Evolutionary conservation across 2,329 filamentous ascomycete species (phyloP), one percentile per base, ranked within the genome.

Genomic region (Cytospora paraplurivora): DNA sequence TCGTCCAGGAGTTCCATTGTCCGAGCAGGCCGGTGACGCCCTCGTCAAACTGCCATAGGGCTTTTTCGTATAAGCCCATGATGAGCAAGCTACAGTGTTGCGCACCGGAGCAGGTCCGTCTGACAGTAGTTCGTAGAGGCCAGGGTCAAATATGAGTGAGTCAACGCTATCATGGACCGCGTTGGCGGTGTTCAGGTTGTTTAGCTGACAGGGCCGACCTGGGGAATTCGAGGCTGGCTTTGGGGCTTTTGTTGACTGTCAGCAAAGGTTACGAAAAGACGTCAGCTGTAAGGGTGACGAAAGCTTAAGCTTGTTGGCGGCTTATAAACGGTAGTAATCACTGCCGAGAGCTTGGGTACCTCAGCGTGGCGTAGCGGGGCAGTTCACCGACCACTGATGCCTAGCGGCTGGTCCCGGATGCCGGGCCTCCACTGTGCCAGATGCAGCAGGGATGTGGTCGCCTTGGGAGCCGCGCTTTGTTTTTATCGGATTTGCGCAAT

Each of bases 1-100:
- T 95, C 35, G 91, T 92, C 79, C 90, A 90, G 68, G 84, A 77
- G 74, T 95, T 92, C 93, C 93, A 97, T 76, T 91, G 88, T 44
- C 87, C 83, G 62, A 96, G 79, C 59, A 94, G 77, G 66, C 84
- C 81, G 58, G 88, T 86, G 68, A 96, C 78, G 72, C 85, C 80
- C 70, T 86, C 81, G 78, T 97, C 93, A 69, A 96, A 79, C 76
- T 85, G 83, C 71, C 88, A 82, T 72, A 92, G 75, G 54, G 88
- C 63, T 66, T 80, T 80, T 70, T 86, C 81, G 74, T 84, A 80
- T 68, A 60, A 44, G n/a, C 63, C 63, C 62, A 65, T 65, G 59
- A 32, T 51, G 63, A 62, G 51, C 17, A 49, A 44, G 21, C 12
- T 63, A 47, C n/a, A 47, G 44, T 19, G 13, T 12, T 47, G n/a